phyloP scores from a whole-genome alignment of 2,329 filamentous ascomycete genomes.

The Aureobasidium pullulans region DNA sequence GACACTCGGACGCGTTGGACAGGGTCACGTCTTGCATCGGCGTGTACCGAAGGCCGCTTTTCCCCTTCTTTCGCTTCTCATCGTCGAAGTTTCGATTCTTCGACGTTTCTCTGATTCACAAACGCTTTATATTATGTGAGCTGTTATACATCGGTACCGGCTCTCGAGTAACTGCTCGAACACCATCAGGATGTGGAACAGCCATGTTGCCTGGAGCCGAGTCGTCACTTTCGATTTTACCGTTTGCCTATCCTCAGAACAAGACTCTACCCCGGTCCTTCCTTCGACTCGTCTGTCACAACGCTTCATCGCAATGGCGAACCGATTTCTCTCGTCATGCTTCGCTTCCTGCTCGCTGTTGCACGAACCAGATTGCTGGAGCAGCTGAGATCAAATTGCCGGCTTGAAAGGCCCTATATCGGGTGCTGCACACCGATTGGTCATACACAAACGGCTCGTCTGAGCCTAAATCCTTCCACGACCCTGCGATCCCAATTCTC shows the following conservation, averaged over 20 bases:
- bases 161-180: neutral
- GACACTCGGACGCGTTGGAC: neutral
- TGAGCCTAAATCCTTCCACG: neutral
- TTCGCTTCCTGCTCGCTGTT: neutral
- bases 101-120: neutral
- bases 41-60: neutral
- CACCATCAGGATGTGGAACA: neutral
- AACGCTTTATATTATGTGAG: neutral
- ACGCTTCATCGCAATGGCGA: neutral
- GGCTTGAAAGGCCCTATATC: neutral
- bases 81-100: neutral
- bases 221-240: slow-evolving; percentile 3
- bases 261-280: neutral
- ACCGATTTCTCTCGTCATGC: neutral
- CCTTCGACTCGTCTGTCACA: too few species aligned
- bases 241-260: neutral
- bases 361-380: neutral
- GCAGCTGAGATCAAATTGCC: neutral
- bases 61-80: neutral
- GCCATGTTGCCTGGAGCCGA: neutral
- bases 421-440: neutral
- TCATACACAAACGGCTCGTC: neutral
- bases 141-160: neutral
- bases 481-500: neutral
- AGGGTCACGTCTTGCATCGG: neutral